Conservation (phyloP, 78 protist genomes). For the Dictyostelium brefeldianum region DNA sequence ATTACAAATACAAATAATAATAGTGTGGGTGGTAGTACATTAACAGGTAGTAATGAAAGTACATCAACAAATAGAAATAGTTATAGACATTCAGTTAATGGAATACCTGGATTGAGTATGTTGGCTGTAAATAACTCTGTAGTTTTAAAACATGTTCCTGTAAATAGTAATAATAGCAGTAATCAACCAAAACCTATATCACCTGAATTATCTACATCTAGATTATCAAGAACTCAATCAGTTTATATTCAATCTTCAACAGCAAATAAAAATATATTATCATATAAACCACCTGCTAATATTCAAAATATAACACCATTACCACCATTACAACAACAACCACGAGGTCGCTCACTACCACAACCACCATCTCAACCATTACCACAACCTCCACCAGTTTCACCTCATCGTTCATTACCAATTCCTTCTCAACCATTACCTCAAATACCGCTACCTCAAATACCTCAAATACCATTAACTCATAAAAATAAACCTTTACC, state of each 20-base stretch:
- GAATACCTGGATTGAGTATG: neutral
- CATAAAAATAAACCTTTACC: neutral
- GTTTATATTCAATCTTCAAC: neutral
- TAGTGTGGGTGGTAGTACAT: neutral
- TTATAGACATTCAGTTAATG: neutral
- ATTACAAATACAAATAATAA: neutral
- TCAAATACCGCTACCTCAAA: neutral
- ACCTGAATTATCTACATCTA: conserved; percentile 16
- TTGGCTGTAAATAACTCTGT: neutral
- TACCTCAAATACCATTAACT: neutral
- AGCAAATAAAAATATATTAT: too few relatives aligned
- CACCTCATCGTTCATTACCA: neutral
- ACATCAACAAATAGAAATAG: neutral
- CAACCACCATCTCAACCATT: neutral
- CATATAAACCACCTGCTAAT: neutral
- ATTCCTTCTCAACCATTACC: neutral
- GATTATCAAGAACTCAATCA: neutral
- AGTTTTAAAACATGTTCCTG: neutral
- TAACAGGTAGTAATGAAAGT: neutral
- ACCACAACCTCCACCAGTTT: neutral
- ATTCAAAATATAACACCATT: neutral
- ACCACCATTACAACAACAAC: conserved; percentile 26
- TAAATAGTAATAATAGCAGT: neutral
- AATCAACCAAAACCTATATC: neutral
- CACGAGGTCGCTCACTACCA: neutral